phyloP scores from a whole-genome alignment of 2,329 filamentous ascomycete genomes.

The Xylariaceae sp. region DNA sequence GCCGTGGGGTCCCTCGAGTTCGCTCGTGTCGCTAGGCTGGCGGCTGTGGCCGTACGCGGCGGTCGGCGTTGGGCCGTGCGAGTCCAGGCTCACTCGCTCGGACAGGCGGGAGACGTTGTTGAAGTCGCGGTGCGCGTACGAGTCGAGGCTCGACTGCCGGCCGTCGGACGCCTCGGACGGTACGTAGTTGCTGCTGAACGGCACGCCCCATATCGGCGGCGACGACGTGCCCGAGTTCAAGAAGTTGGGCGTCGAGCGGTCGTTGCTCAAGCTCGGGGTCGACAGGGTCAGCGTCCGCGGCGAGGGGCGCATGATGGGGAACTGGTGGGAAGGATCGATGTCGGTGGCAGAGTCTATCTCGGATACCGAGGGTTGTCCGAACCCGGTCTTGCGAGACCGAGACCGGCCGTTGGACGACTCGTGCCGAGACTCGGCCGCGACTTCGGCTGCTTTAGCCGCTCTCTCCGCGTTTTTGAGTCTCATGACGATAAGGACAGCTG shows the following conservation, averaged over 20 bases:
- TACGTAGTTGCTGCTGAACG: slow-evolving; percentile 14
- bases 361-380: slow-evolving; percentile 36
- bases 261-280: slow-evolving; percentile 14
- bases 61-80: slow-evolving; percentile 1
- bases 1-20: slow-evolving; percentile 29
- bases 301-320: slow-evolving; percentile 25
- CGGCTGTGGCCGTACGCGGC: slow-evolving; percentile 34
- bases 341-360: slow-evolving; percentile 40
- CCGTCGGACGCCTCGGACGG: slow-evolving; percentile 19
- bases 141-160: slow-evolving; percentile 28
- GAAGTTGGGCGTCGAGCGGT: slow-evolving; percentile 20
- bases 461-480: slow-evolving; percentile 43
- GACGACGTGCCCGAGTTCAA: slow-evolving; percentile 19
- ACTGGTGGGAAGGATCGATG: slow-evolving; percentile 34
- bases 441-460: slow-evolving; percentile 33
- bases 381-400: slow-evolving; percentile 34
- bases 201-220: slow-evolving; percentile 19
- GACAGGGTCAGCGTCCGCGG: slow-evolving; percentile 19
- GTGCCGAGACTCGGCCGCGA: slow-evolving; percentile 32
- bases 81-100: slow-evolving; percentile 27
- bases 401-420: slow-evolving; percentile 29
- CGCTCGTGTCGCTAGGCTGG: slow-evolving; percentile 40
- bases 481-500: slow-evolving; percentile 44
- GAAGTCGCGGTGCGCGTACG: slow-evolving; percentile 15
- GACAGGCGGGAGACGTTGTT: slow-evolving; percentile 22